These are phyloP conservation scores for Hymenoscyphus fraxineus DNA, from an alignment of 2,329 filamentous ascomycete species.

Conservation along the genomic window DNA sequence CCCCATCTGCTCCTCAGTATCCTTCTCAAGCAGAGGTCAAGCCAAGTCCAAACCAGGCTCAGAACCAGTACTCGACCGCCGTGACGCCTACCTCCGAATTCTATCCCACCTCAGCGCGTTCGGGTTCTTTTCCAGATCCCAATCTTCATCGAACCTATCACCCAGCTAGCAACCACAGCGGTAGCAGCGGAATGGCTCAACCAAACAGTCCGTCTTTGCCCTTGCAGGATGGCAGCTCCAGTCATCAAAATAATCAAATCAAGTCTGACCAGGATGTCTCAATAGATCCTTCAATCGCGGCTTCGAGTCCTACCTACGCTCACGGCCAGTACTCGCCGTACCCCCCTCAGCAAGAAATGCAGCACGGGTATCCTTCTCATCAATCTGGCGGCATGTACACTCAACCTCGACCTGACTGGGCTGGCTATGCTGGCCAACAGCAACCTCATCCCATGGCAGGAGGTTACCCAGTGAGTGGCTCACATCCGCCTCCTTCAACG, in stretches of 20 bases:
- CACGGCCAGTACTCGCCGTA: slow-evolving; percentile 82
- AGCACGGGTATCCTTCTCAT: slow-evolving; percentile 67
- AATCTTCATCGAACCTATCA: slow-evolving; percentile 84
- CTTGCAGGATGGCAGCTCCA: slow-evolving; percentile 74
- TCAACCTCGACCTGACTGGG: slow-evolving; percentile 73
- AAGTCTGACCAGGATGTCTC: slow-evolving; percentile 96
- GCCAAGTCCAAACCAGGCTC: slow-evolving; percentile 45
- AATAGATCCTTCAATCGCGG: slow-evolving; percentile 98
- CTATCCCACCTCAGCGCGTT: slow-evolving; percentile 74
- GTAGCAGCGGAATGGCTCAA: slow-evolving; percentile 90
- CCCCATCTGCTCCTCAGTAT: slow-evolving; percentile 89
- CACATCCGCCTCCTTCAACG: slow-evolving; percentile 49
- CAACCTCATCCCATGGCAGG: slow-evolving; percentile 32
- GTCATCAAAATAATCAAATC: slow-evolving; percentile 71
- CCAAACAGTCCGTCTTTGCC: slow-evolving; percentile 96
- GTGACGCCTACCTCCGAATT: slow-evolving; percentile 89
- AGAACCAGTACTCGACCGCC: slow-evolving; percentile 51
- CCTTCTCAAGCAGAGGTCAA: slow-evolving; percentile 77
- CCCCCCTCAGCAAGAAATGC: slow-evolving; percentile 80
- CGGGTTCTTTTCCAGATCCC: slow-evolving; percentile 73
- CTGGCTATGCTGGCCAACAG: slow-evolving; percentile 54
- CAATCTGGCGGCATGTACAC: slow-evolving; percentile 58
- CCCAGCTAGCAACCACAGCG: slow-evolving; percentile 68
- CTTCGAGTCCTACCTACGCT: slow-evolving; percentile 87
- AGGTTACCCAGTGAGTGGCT: slow-evolving; percentile 34